These are phyloP conservation scores for Lomentospora prolificans DNA, from an alignment of 2,329 filamentous ascomycete species.

Conservation along the genomic window DNA sequence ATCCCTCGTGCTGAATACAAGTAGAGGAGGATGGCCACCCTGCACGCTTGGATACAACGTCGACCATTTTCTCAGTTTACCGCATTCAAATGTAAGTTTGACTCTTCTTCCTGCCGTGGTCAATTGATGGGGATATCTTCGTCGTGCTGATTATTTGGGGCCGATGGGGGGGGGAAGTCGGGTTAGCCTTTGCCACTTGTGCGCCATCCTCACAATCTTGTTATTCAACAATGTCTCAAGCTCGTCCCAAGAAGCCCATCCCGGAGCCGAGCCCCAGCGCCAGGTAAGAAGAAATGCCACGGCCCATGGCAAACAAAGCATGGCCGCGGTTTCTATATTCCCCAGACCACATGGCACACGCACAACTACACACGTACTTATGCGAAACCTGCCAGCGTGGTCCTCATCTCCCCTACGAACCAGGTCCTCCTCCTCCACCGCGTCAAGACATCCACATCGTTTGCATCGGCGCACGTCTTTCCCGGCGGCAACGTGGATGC, in stretches of 20 bases:
- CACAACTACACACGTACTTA: background rate
- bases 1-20: too few relatives aligned
- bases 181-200: background rate
- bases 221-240: background rate
- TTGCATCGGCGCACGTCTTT: conserved; percentile 90
- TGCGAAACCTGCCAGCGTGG: conserved; percentile 32
- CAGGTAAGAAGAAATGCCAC: conserved; percentile 32
- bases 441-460: conserved; percentile 71
- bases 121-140: too few relatives aligned
- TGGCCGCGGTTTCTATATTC: too few relatives aligned
- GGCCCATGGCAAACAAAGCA: too few relatives aligned
- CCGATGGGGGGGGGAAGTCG: too few relatives aligned
- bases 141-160: too few relatives aligned
- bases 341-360: too few relatives aligned
- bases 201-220: background rate
- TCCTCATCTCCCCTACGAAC: conserved; percentile 78
- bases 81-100: background rate
- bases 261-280: conserved; percentile 53
- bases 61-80: background rate
- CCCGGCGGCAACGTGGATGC: conserved; percentile 78
- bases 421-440: conserved; percentile 82
- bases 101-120: background rate
- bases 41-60: background rate
- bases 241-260: conserved; percentile 8
- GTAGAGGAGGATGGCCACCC: background rate